phyloP scores from a whole-genome alignment of 306 rosid genomes.

The Elaeagnus macrophylla region DNA sequence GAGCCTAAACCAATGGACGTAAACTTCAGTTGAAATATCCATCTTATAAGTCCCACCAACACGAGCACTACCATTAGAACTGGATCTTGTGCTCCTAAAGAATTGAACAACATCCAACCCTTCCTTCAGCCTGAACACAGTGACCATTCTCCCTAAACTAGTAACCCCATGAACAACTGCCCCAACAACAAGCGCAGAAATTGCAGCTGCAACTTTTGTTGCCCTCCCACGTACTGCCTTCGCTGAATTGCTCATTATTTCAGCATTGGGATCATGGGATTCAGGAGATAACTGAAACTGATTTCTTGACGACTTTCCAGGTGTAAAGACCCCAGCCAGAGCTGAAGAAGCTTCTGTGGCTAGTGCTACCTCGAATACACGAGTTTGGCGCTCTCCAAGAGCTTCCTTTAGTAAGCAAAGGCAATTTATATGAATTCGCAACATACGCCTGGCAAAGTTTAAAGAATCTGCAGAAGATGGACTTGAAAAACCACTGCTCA shows the following conservation, averaged over 20 bases:
- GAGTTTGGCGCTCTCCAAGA: slow-evolving; percentile 92
- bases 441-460: slow-evolving; percentile 55
- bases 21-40: slow-evolving; percentile 63
- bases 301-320: slow-evolving; percentile 72
- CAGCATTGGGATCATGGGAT: slow-evolving; percentile 52
- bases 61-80: slow-evolving; percentile 84
- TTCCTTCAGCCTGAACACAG: slow-evolving; percentile 75
- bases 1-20: slow-evolving; percentile 87
- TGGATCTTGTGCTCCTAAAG: slow-evolving; percentile 65
- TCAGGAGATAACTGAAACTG: slow-evolving; percentile 79
- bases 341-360: slow-evolving; percentile 82
- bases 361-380: slow-evolving; percentile 93
- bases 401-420: slow-evolving; percentile 91
- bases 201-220: slow-evolving; percentile 73
- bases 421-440: slow-evolving; percentile 69
- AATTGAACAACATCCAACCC: slow-evolving; percentile 77
- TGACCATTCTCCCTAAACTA: slow-evolving; percentile 86
- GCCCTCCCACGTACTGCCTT: slow-evolving; percentile 44
- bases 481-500: slow-evolving; percentile 41
- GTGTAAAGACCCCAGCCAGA: slow-evolving; percentile 61
- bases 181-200: slow-evolving; percentile 80
- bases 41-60: slow-evolving; percentile 54
- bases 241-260: slow-evolving; percentile 29
- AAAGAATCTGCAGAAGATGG: slow-evolving; percentile 43
- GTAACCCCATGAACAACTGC: slow-evolving; percentile 74